Evolutionary conservation across 805 yeast genomes (phyloP).

Genomic region (Starmerella ratchasimensis): DNA sequence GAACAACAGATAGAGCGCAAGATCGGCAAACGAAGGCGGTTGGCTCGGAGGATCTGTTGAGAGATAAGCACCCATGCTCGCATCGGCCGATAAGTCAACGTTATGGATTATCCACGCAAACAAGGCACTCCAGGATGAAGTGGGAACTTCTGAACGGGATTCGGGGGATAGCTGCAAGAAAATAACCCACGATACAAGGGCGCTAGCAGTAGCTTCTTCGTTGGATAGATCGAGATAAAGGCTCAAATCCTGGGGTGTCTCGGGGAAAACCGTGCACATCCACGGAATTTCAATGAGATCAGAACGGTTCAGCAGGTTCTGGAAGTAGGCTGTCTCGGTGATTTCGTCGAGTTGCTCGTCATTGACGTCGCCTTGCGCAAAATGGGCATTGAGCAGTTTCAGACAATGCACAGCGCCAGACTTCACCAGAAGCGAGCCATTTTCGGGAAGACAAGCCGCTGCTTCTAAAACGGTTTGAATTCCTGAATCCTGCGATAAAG

Average conservation of each 20-base stretch:
- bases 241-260: not conserved
- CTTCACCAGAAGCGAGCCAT: constrained; percentile 1
- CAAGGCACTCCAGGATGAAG: not conserved
- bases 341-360: not conserved
- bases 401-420: constrained; percentile 4
- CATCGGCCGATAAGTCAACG: not conserved
- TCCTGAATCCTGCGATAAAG: not conserved
- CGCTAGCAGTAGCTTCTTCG: not conserved
- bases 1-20: constrained; percentile 11
- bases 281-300: constrained; percentile 3
- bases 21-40: not conserved
- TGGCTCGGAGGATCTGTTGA: not conserved
- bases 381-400: not conserved
- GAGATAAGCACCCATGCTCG: not conserved
- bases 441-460: constrained; percentile 3
- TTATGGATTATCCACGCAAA: not conserved
- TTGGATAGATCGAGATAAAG: not conserved
- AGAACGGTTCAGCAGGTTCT: not conserved
- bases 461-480: constrained; percentile 1
- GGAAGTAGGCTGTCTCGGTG: not conserved
- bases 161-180: not conserved
- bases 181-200: constrained; percentile 8
- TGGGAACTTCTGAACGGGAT: not conserved
- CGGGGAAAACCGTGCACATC: not conserved
- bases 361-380: not conserved